Conservation (phyloP, 2,329 filamentous ascomycete genomes). For the Penicillium fuscoglaucum region DNA sequence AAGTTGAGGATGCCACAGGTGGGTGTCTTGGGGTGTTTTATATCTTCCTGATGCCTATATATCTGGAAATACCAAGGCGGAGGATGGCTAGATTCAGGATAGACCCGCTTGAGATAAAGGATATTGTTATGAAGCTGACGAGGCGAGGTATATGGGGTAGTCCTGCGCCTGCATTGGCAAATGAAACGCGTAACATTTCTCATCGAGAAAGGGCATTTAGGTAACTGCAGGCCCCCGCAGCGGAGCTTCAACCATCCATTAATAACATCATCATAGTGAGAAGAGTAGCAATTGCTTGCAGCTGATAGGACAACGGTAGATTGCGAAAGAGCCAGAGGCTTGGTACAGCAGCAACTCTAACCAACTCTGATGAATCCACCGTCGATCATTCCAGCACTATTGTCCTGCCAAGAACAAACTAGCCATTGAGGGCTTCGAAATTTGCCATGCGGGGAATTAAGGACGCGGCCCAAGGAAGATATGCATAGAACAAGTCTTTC, state of each 20-base stretch:
- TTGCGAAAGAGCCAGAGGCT: background rate
- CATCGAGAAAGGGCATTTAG: constrained; percentile 1
- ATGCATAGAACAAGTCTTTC: background rate
- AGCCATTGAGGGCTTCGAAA: background rate
- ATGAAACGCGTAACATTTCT: constrained; percentile 15
- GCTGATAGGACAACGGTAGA: constrained; percentile 5
- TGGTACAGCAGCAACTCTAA: background rate
- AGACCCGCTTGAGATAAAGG: background rate
- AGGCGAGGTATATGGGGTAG: background rate
- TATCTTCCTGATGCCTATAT: background rate
- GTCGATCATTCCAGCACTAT: constrained; percentile 4
- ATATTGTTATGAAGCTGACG: constrained; percentile 4
- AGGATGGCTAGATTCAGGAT: background rate
- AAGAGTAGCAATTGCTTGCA: background rate
- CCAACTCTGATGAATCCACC: background rate
- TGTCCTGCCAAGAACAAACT: constrained; percentile 4
- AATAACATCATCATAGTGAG: background rate
- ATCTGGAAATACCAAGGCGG: background rate
- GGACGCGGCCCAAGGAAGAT: background rate
- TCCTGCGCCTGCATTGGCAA: constrained; percentile 1
- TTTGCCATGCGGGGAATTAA: constrained; percentile 10
- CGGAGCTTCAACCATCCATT: constrained; percentile 7
- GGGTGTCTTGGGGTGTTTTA: constrained; percentile 1
- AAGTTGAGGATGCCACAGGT: background rate
- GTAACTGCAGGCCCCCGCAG: constrained; percentile 6